Conservation (phyloP, 441 rosid species). For the Populus trichocarpa region DNA sequence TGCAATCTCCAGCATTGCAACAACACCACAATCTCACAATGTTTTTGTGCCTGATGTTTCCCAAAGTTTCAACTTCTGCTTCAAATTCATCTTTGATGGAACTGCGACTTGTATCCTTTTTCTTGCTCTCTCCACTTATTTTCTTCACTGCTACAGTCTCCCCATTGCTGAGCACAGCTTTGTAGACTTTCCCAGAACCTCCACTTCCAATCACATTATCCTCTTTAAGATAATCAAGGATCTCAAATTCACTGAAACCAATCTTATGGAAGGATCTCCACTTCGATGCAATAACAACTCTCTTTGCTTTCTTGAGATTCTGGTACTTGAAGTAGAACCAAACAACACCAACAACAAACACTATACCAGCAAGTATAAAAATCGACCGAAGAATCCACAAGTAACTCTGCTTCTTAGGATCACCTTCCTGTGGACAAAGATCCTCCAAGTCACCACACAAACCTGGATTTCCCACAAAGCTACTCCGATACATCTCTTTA, state of each 20-base stretch:
- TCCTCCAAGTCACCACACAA: constrained; percentile 75
- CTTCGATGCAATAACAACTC: constrained; percentile 53
- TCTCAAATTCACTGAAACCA: constrained; percentile 84
- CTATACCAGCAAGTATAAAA: constrained; percentile 58
- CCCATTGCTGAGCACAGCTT: constrained; percentile 70
- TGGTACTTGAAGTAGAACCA: constrained; percentile 77
- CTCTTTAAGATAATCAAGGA: constrained; percentile 66
- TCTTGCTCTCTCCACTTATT: constrained; percentile 53
- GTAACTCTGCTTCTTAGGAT: constrained; percentile 38
- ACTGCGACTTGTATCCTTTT: constrained; percentile 35
- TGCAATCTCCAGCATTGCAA: constrained; percentile 70
- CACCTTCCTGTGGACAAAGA: constrained; percentile 42
- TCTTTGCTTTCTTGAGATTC: constrained; percentile 55
- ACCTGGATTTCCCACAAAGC: constrained; percentile 81
- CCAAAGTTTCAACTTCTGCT: constrained; percentile 86
- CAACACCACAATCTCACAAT: constrained; percentile 96
- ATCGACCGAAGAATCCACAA: constrained; percentile 68
- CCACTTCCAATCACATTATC: constrained; percentile 91
- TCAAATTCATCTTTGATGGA: constrained; percentile 74
- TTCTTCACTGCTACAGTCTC: constrained; percentile 92
- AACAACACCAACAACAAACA: constrained; percentile 57
- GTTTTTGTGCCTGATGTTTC: constrained; percentile 94
- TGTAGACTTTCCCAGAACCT: constrained; percentile 91
- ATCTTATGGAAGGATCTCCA: constrained; percentile 98
- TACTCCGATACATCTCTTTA: constrained; percentile 55